Conservation (phyloP, 495 filamentous ascomycete genomes). For the Penicillium canariense region DNA sequence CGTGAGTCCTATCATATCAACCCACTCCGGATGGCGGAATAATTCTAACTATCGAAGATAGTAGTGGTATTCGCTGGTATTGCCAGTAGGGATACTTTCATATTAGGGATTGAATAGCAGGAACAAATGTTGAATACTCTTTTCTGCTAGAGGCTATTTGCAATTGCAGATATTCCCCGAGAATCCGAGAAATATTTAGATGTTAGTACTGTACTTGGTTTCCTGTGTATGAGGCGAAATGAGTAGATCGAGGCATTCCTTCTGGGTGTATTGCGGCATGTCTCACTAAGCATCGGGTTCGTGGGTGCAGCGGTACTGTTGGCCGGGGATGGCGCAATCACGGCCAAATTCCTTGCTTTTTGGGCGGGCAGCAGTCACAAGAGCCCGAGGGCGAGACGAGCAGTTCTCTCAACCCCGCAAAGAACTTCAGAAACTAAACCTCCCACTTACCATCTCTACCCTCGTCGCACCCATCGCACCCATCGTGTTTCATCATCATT, state of each 20-base stretch:
- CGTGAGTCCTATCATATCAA: neutral
- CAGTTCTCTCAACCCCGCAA: constrained; percentile 2
- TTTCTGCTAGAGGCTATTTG: neutral
- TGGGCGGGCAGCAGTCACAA: neutral
- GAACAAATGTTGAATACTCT: neutral
- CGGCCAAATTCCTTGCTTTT: neutral
- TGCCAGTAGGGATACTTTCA: neutral
- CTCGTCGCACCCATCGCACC: neutral
- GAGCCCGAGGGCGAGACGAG: neutral
- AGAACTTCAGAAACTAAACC: neutral
- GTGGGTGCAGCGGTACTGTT: constrained; percentile 1
- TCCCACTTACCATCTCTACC: neutral
- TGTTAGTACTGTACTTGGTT: too few relatives aligned
- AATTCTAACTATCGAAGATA: neutral
- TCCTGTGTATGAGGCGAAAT: too few relatives aligned
- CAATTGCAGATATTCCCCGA: too few relatives aligned
- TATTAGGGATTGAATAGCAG: neutral
- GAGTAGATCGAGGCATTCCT: too few relatives aligned
- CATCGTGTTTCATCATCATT: too few relatives aligned
- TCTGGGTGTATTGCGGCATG: neutral
- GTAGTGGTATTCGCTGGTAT: too few relatives aligned
- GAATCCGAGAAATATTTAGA: too few relatives aligned
- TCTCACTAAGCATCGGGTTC: constrained; percentile 20
- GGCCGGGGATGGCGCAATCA: constrained; percentile 16
- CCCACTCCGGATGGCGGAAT: neutral